phyloP scores from a whole-genome alignment of 257 asterid genomes.

The Forsythia viridissima region DNA sequence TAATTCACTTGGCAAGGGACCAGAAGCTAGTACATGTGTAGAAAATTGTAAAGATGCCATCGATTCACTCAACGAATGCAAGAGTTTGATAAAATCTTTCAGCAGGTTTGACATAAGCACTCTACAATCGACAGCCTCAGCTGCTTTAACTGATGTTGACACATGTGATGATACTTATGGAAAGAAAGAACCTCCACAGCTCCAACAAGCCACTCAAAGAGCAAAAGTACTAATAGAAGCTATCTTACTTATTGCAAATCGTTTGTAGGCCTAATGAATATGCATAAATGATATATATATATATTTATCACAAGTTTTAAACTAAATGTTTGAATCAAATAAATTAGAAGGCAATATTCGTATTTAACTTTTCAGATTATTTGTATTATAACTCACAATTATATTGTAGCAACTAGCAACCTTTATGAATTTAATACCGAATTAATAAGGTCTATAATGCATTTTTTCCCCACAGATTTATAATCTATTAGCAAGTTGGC shows the following conservation, averaged over 20 bases:
- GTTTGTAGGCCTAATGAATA: background rate
- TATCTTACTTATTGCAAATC: conserved; percentile 20
- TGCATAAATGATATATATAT: background rate
- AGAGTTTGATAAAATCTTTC: background rate
- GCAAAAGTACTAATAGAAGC: conserved; percentile 17
- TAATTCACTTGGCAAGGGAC: background rate
- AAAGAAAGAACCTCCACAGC: conserved; percentile 18
- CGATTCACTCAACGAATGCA: conserved; percentile 7
- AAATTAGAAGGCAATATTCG: too few relatives aligned
- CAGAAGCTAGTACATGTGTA: conserved; percentile 23
- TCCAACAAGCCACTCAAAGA: conserved; percentile 16
- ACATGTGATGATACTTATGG: conserved; percentile 35
- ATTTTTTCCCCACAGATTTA: too few relatives aligned
- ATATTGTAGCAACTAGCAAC: too few relatives aligned
- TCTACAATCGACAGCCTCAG: conserved; percentile 16
- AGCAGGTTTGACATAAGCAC: background rate
- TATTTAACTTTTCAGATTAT: too few relatives aligned
- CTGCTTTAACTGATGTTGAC: conserved; percentile 28
- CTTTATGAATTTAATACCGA: too few relatives aligned
- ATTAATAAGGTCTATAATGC: too few relatives aligned
- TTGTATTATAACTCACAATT: too few relatives aligned
- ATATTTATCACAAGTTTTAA: background rate
- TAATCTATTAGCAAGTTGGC: background rate
- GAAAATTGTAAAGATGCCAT: conserved; percentile 21
- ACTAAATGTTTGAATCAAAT: background rate